A percentile compares a stretch with the other conserved stretches of the same genome.
Evolutionary conservation across 1,284 basidiomycete species (phyloP).

Genomic region (Pascua guehoae): DNA sequence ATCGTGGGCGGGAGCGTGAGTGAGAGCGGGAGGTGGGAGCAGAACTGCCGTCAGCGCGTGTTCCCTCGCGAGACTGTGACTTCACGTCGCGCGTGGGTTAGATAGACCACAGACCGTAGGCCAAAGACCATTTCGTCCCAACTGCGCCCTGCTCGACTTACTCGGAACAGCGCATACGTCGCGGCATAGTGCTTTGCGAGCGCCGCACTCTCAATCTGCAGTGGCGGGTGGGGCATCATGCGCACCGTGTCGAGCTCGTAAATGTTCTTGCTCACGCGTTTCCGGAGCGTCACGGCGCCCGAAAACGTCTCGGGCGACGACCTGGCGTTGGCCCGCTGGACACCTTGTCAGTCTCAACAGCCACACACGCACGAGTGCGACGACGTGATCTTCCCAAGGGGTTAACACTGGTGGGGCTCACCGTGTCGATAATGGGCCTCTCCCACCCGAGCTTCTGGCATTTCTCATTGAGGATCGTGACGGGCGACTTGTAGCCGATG

Average conservation of each 20-base stretch:
- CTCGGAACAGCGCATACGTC: slow-evolving; percentile 79
- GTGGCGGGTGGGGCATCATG: slow-evolving; percentile 66
- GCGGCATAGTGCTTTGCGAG: slow-evolving; percentile 85
- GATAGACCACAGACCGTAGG: too few relatives aligned
- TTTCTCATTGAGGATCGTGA: slow-evolving; percentile 72
- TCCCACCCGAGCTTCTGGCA: slow-evolving; percentile 86
- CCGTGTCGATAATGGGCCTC: slow-evolving; percentile 67
- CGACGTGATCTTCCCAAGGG: too few relatives aligned
- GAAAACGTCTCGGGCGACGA: slow-evolving; percentile 58
- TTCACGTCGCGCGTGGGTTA: too few relatives aligned
- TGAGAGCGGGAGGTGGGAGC: slow-evolving; percentile 72
- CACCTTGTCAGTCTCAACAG: slow-evolving; percentile 3
- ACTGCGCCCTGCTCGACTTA: too few relatives aligned
- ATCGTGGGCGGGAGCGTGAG: slow-evolving; percentile 74
- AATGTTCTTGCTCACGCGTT: slow-evolving; percentile 65
- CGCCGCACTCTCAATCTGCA: slow-evolving; percentile 59
- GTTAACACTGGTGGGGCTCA: slow-evolving; percentile 42
- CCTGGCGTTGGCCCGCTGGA: slow-evolving; percentile 52
- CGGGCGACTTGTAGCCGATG: slow-evolving; percentile 72
- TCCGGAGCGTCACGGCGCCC: slow-evolving; percentile 59
- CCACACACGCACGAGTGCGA: too few relatives aligned
- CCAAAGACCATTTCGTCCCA: too few relatives aligned
- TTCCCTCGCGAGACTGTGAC: too few relatives aligned
- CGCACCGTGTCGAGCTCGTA: slow-evolving; percentile 64
- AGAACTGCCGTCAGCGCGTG: slow-evolving; percentile 52